Evolutionary conservation across 768 basidiomycete species (phyloP), one percentile per base, ranked within the genome.

Genomic region (Lentinula lateritia): DNA sequence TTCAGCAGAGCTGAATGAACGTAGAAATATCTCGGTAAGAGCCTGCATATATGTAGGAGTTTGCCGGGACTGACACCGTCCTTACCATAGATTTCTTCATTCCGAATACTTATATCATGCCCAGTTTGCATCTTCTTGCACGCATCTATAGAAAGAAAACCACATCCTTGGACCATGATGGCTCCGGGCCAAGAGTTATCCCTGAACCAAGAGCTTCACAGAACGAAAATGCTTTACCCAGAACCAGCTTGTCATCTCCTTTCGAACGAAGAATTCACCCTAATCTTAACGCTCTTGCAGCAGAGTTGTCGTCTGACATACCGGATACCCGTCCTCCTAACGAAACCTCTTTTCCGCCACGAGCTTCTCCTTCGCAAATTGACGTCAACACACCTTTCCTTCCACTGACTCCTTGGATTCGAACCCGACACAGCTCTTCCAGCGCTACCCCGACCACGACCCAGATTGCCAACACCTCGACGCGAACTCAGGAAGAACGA

Each of bases 191-290:
- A 48, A 45, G 23, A 20, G 42, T 39, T 36, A 60, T 23, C 28
- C 50, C 38, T 20, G 59, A 52, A n/a, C 58, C 46, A 9, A 59
- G 34, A 48, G 15, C 45, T 18, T 39, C 58, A 15, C 58, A 59
- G 23, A 36, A 6, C 35, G 23, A 45, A n/a, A 18, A 23, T 50
- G 7, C 28, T 9, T 12, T 34, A 46, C 7, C 52, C 32, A 36
- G 52, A 39, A 8, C 52, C 20, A 53, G 28, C 38, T 53, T 45
- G 1, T 36, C 45, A 48, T 15, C 38, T n/a, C 59, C 48, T n/a
- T 39, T 60, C 18, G 50, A 60, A 52, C 48, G 50, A 34, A 50
- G 59, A 43, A 60, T 60, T 23, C 59, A 60, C 42, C 59, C 59
- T 41, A 23, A 60, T 12, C 59, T 60, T 16, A 60, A 60, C 32